phyloP scores from a whole-genome alignment of 768 basidiomycete species.

The Dioszegia crocea region DNA sequence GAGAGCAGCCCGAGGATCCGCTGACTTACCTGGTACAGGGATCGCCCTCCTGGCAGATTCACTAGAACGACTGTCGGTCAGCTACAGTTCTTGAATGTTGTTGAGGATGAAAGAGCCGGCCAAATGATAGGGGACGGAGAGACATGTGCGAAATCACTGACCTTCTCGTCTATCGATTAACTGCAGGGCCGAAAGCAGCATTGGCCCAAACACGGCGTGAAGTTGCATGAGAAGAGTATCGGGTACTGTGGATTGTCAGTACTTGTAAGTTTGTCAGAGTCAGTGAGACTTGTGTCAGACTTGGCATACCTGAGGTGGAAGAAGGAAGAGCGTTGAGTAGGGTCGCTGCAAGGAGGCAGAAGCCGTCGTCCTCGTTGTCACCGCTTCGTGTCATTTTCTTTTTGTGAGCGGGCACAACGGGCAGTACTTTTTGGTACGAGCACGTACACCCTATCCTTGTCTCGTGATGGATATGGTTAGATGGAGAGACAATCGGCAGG shows the following conservation, averaged over 20 bases:
- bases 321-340: slow-evolving; percentile 27
- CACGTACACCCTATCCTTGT: too few relatives aligned
- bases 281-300: neutral
- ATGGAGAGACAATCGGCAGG: too few relatives aligned
- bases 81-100: neutral
- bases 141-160: too few relatives aligned
- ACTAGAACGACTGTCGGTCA: slow-evolving; percentile 10
- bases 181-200: slow-evolving; percentile 39
- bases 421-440: too few relatives aligned
- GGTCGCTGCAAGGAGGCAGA: slow-evolving; percentile 26
- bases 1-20: too few relatives aligned
- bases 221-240: slow-evolving; percentile 35
- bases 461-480: too few relatives aligned
- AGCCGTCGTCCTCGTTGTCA: neutral
- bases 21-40: slow-evolving; percentile 25
- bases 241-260: slow-evolving; percentile 16
- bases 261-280: neutral
- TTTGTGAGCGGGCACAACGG: too few relatives aligned
- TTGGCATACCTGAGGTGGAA: slow-evolving; percentile 7
- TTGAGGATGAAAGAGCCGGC: too few relatives aligned
- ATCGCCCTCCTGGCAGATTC: slow-evolving; percentile 13
- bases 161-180: slow-evolving; percentile 40
- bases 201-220: slow-evolving; percentile 35
- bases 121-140: too few relatives aligned
- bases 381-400: too few relatives aligned